These are phyloP conservation scores for Psilocybe cubensis DNA, from an alignment of 768 basidiomycete genomes.

Conservation along the genomic window DNA sequence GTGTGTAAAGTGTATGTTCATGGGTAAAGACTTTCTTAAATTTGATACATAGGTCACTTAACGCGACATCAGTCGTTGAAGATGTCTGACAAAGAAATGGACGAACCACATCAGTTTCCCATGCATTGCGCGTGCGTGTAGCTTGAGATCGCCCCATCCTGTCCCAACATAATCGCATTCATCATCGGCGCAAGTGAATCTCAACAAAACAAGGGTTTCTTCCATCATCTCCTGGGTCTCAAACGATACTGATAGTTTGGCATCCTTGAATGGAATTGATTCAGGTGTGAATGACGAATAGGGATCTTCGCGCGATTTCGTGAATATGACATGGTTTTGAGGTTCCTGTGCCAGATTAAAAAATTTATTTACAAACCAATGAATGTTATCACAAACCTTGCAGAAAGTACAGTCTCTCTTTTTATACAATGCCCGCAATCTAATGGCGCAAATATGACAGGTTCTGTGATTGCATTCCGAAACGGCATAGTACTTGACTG, in stretches of 20 bases:
- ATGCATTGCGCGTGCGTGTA: constrained; percentile 80
- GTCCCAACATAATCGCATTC: constrained; percentile 84
- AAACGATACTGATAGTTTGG: constrained; percentile 79
- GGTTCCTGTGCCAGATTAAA: constrained; percentile 52
- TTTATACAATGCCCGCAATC: constrained; percentile 91
- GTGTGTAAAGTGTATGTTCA: constrained; percentile 86
- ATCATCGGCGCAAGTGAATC: constrained; percentile 91
- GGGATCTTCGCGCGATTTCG: constrained; percentile 59
- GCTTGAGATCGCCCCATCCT: constrained; percentile 89
- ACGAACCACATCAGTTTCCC: constrained; percentile 81
- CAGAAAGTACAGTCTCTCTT: constrained; percentile 94
- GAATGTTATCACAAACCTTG: constrained; percentile 65
- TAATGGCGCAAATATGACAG: constrained; percentile 91
- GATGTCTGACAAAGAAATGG: background rate
- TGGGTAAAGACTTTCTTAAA: constrained; percentile 95
- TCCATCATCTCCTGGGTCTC: constrained; percentile 96
- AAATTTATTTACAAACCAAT: background rate
- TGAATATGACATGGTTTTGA: constrained; percentile 78
- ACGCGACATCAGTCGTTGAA: background rate
- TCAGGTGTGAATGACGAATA: constrained; percentile 65
- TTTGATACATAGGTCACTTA: constrained; percentile 84
- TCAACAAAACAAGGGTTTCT: constrained; percentile 85
- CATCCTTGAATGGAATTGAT: constrained; percentile 64
- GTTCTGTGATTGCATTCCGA: constrained; percentile 93
- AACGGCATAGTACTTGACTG: constrained; percentile 86